Conservation (phyloP, 1,284 basidiomycete species). For the Trametes hirsuta region DNA sequence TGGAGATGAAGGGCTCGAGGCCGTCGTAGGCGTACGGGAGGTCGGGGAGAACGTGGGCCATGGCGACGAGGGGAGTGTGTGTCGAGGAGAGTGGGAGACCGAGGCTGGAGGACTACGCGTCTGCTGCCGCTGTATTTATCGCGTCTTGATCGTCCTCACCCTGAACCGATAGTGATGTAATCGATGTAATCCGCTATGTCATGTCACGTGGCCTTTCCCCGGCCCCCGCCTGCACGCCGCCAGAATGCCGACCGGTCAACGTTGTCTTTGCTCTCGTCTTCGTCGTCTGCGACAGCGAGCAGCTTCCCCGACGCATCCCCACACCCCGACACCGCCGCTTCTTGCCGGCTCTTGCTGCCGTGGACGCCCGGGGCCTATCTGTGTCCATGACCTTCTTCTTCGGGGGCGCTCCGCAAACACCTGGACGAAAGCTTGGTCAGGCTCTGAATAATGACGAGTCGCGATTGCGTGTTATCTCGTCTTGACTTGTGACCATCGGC, state of each 20-base stretch:
- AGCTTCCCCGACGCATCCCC: background rate
- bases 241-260: slow-evolving; percentile 1
- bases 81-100: slow-evolving; percentile 16
- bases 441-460: slow-evolving; percentile 15
- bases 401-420: background rate
- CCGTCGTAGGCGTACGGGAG: slow-evolving; percentile 92
- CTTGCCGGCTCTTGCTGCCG: too few species aligned
- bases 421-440: slow-evolving; percentile 6
- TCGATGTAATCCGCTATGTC: slow-evolving; percentile 24
- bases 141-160: slow-evolving; percentile 6
- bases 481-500: slow-evolving; percentile 2
- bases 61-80: slow-evolving; percentile 13
- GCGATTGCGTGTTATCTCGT: slow-evolving; percentile 27
- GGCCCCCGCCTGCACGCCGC: slow-evolving; percentile 1
- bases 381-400: background rate
- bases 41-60: slow-evolving; percentile 76
- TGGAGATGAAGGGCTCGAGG: slow-evolving; percentile 77
- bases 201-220: slow-evolving; percentile 12
- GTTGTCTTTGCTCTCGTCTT: slow-evolving; percentile 11
- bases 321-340: background rate
- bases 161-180: slow-evolving; percentile 15
- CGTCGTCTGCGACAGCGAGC: slow-evolving; percentile 7
- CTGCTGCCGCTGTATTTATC: slow-evolving; percentile 26
- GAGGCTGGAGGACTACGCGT: background rate
- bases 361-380: background rate